These are phyloP conservation scores for Xylaria sp. DNA, from an alignment of 495 filamentous ascomycete species.

Conservation along the genomic window DNA sequence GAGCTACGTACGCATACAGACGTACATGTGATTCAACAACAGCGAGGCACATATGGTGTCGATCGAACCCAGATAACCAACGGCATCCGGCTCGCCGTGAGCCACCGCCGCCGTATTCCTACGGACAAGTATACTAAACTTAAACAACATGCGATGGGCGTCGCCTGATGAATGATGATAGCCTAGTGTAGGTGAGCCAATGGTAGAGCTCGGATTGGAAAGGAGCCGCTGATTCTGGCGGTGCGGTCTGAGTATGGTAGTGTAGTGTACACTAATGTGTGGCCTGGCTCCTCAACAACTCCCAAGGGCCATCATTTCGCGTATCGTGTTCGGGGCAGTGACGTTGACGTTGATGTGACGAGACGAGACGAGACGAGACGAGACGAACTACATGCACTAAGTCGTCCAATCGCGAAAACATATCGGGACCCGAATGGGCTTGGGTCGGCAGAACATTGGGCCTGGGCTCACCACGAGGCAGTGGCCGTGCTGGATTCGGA, in stretches of 20 bases:
- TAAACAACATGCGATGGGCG: background rate
- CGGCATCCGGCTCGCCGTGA: background rate
- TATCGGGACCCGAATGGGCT: conserved; percentile 4
- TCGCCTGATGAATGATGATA: background rate
- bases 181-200: background rate
- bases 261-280: background rate
- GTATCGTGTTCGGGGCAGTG: background rate
- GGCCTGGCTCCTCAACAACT: background rate
- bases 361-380: too few relatives aligned
- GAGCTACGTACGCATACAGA: background rate
- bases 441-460: conserved; percentile 4
- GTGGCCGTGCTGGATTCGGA: background rate
- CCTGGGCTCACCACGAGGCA: background rate
- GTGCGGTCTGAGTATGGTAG: background rate
- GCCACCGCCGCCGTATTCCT: background rate
- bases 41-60: background rate
- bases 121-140: conserved; percentile 6
- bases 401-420: conserved; percentile 17
- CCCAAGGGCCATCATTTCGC: background rate
- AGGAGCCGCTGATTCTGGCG: background rate
- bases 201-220: background rate
- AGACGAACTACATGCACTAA: background rate
- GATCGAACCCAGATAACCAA: background rate
- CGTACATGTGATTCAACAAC: background rate
- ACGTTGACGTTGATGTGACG: too few relatives aligned